phyloP scores from a whole-genome alignment of 1,284 basidiomycete species.

The Phellopilus nigrolimitatus region DNA sequence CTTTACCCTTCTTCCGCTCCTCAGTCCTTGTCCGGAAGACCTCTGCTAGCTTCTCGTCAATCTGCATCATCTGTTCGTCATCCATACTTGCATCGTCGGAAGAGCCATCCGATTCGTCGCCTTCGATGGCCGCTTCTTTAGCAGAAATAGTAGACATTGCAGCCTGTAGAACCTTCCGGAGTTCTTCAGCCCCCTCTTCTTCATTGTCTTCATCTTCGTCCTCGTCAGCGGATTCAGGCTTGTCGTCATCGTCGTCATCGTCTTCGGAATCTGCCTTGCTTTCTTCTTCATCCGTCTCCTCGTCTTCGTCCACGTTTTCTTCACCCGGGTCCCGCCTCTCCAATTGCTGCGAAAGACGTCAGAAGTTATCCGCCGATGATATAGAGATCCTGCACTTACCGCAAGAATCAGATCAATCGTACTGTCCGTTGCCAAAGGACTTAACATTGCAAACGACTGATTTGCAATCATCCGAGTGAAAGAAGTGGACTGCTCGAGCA shows the following conservation, averaged over 20 bases:
- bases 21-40: conserved; percentile 76
- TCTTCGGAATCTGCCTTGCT: conserved; percentile 44
- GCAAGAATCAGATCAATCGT: conserved; percentile 82
- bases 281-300: conserved; percentile 38
- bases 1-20: conserved; percentile 58
- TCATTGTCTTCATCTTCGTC: conserved; percentile 34
- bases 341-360: conserved; percentile 59
- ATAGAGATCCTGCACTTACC: conserved; percentile 45
- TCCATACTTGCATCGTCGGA: conserved; percentile 76
- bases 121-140: conserved; percentile 55
- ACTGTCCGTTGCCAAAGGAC: conserved; percentile 62
- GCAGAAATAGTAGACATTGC: conserved; percentile 74
- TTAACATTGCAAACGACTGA: conserved; percentile 77
- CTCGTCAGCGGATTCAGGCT: conserved; percentile 34
- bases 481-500: conserved; percentile 80
- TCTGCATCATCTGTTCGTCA: conserved; percentile 96
- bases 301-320: conserved; percentile 41
- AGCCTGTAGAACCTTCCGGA: conserved; percentile 74
- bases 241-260: conserved; percentile 37
- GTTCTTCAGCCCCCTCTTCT: conserved; percentile 54
- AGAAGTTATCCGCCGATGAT: conserved; percentile 1
- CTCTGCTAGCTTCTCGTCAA: conserved; percentile 89
- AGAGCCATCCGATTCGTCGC: conserved; percentile 41
- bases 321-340: conserved; percentile 64
- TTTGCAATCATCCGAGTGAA: conserved; percentile 82